Percentiles rank a stretch among this genome's conserved stretches.
These are phyloP conservation scores for Penicillium sp. DNA, from an alignment of 2,329 filamentous ascomycete species.

Conservation along the genomic window DNA sequence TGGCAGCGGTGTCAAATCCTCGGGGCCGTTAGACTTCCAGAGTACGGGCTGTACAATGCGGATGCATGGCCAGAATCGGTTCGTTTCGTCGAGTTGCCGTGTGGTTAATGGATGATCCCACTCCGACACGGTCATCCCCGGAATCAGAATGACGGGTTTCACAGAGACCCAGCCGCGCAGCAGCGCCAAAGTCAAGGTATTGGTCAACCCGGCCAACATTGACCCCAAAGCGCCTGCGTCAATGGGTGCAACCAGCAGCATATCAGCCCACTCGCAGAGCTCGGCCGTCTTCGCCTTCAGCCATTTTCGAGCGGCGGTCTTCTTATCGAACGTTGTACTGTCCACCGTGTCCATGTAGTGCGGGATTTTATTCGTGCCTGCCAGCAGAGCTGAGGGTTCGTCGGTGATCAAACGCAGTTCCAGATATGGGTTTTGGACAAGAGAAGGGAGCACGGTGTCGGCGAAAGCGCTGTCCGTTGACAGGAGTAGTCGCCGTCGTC, in stretches of 20 bases:
- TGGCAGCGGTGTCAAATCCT: conserved; percentile 46
- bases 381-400: conserved; percentile 35
- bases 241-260: conserved; percentile 77
- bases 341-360: conserved; percentile 41
- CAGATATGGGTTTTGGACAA: conserved; percentile 36
- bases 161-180: conserved; percentile 80
- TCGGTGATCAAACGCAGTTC: conserved; percentile 42
- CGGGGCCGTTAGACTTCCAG: conserved; percentile 66
- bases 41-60: conserved; percentile 73
- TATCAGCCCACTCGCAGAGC: conserved; percentile 79
- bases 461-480: conserved; percentile 40
- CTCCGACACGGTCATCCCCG: conserved; percentile 82
- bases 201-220: conserved; percentile 80
- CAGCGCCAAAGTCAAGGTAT: conserved; percentile 73
- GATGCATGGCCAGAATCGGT: conserved; percentile 81
- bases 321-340: conserved; percentile 37
- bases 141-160: conserved; percentile 78
- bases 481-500: conserved; percentile 31
- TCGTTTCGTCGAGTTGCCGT: conserved; percentile 78
- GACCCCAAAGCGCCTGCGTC: conserved; percentile 79
- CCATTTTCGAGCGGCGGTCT: conserved; percentile 37
- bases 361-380: conserved; percentile 35
- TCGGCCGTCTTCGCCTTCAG: conserved; percentile 48
- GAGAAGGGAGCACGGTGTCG: conserved; percentile 35
- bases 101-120: conserved; percentile 88